Base-by-base conservation (phyloP, 495 filamentous ascomycete species). In the Ramalina intermedia region DNA sequence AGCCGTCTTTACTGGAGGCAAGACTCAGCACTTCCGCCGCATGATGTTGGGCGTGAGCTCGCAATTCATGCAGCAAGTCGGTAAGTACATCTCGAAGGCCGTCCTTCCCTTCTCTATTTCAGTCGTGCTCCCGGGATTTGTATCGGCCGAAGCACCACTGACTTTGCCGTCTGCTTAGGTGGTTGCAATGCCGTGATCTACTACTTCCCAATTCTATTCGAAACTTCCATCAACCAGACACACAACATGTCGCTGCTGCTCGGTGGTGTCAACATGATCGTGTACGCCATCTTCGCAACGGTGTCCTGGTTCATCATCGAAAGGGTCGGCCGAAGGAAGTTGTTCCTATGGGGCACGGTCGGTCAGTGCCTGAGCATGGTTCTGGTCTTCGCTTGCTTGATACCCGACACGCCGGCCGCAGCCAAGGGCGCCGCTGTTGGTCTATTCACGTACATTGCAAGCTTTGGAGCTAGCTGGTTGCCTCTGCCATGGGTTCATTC, bases 271-370 rank as follows among this genome's bases (percentile, higher is more conserved):
- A 88, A 86, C 67, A 81, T 85, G 70, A 72, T 86, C 20, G 78
- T 88, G 27, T 90, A 93, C 59, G 69, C 81, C 13, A 75, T 87
- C 50, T 87, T 84, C 52, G 73, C 81, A 4, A 87, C 82, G 0
- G 74, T 79, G 39, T 87, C 84, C 0, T 89, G 83, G 81, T 88
- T 87, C 65, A 75, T 84, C 58, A 79, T 89, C 48, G 84, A 89
- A 68, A 74, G 72, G 14, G 76, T 80, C 33, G 84, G 84, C 21
- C 73, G 84, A 9, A 74, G 84, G 12, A 82, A 84, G 46, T 67
- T 88, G 27, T 86, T 82, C 64, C 61, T 87, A 3, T 72, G 69
- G 43, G 84, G 84, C 24, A 80, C 78, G 24, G 50, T 82, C 9
- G 84, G 84, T 0, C 84, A 87, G 60, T 73, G 70, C 43, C 56